Evolutionary conservation across 2,329 filamentous ascomycete species (phyloP), one percentile per base, ranked within the genome.

Genomic region (Calonectria honghensis): DNA sequence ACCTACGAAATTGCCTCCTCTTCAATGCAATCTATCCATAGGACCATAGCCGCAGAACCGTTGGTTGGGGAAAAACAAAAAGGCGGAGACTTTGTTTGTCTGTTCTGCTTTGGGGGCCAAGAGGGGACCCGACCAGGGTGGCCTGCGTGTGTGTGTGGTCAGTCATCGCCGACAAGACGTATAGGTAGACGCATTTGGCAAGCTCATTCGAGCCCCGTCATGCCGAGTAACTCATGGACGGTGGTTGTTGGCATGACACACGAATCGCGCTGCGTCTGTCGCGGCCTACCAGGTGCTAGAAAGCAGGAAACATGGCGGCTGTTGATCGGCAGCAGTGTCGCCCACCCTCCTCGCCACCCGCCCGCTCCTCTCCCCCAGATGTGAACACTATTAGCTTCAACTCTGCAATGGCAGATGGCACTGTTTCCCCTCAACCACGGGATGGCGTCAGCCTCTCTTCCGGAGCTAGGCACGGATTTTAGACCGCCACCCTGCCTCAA

Each of bases 391-490:
- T 45, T 54, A 68, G 65, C 37, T 54, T 57, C n/a, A 29, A 29
- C 24, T 57, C 52, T 31, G 52, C 52, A 59, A 39, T 59, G 54
- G 54, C 54, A 39, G 54, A 37, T 48, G 35, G 27, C 13, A 39
- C 35, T 37, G 41, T 52, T 39, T 68, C 27, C 32, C 31, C 57
- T 68, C 29, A 20, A 27, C 52, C 48, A 61, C 71, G 65, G 66
- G 71, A 73, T 73, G 71, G 71, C 71, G 71, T 73, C 71, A 73
- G 57, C 39, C 65, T 50, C n/a, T 39, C n/a, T 45, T 37, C 48
- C 57, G 59, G 71, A 64, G 50, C 71, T 69, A 73, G 50, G n/a
- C 48, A 24, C 50, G 71, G 66, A 65, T 27, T 69, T 69, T 69
- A 41, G n/a, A 63, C 37, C n/a, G 68, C 35, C 67, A 39, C 52